A percentile compares a stretch with the other conserved stretches of the same genome.
Conservation (phyloP, 202 grass and related monocot genomes). For the Zizania palustris region DNA sequence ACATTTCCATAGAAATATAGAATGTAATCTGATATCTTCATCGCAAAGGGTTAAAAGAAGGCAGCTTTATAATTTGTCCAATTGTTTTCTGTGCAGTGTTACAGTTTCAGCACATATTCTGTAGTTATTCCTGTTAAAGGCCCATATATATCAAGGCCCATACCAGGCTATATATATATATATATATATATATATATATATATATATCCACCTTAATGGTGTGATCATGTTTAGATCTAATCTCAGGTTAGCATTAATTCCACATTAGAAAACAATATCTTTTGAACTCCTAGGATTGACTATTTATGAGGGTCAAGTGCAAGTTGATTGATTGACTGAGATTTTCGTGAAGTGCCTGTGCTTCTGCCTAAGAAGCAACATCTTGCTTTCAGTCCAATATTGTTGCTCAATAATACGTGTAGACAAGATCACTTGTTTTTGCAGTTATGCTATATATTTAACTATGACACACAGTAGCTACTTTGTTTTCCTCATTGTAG, state of each 20-base stretch:
- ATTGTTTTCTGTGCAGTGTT: background rate
- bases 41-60: background rate
- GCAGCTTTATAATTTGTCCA: background rate
- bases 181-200: no score
- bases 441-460: background rate
- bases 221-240: no score
- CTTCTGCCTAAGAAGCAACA: background rate
- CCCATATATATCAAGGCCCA: no score
- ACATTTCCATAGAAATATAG: conserved; percentile 13
- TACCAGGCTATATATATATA: no score
- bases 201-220: no score
- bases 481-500: conserved; percentile 9
- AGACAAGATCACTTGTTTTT: background rate
- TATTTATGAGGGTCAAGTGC: background rate
- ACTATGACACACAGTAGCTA: background rate
- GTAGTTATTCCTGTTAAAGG: no score
- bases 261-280: background rate
- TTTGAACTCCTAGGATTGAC: background rate
- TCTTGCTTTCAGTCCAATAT: background rate
- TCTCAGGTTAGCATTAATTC: no score
- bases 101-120: background rate
- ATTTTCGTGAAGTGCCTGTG: background rate
- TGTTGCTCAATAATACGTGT: conserved; percentile 20
- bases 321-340: background rate
- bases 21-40: background rate